Percentiles rank a stretch among this genome's conserved stretches.
phyloP scores from a whole-genome alignment of 1,139 yeast species.

The Pneumocystis sp. region DNA sequence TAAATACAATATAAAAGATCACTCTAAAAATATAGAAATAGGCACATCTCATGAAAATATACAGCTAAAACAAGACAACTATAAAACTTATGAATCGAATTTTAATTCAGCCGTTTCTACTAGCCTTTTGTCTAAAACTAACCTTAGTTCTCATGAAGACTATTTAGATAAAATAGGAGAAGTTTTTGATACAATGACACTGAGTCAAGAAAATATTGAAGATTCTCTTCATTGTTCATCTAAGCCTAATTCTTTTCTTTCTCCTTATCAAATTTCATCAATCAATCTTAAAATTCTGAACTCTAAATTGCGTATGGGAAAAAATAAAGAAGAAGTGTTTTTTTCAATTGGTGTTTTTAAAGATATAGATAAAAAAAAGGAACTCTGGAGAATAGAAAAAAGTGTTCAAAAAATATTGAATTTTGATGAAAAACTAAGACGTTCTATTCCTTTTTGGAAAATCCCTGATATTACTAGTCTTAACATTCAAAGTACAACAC shows the following conservation, averaged over 20 bases:
- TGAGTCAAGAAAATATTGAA: not conserved
- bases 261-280: not conserved
- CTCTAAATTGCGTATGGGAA: not conserved
- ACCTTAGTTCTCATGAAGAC: not conserved
- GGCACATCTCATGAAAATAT: not conserved
- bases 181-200: not conserved
- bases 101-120: not conserved
- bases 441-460: not conserved
- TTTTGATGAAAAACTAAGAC: not conserved
- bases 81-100: not conserved
- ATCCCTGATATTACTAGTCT: not conserved
- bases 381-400: constrained; percentile 1
- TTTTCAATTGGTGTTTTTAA: constrained; percentile 1
- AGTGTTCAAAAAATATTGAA: not conserved
- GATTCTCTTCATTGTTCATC: not conserved
- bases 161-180: not conserved
- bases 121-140: not conserved
- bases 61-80: not conserved
- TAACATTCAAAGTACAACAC: not conserved
- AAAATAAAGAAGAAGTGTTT: not conserved
- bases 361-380: not conserved
- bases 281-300: not conserved
- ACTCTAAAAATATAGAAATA: not conserved
- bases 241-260: not conserved
- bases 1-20: not conserved